Base-by-base conservation (phyloP, 1,284 basidiomycete species). In the Boletellus deceptivus region DNA sequence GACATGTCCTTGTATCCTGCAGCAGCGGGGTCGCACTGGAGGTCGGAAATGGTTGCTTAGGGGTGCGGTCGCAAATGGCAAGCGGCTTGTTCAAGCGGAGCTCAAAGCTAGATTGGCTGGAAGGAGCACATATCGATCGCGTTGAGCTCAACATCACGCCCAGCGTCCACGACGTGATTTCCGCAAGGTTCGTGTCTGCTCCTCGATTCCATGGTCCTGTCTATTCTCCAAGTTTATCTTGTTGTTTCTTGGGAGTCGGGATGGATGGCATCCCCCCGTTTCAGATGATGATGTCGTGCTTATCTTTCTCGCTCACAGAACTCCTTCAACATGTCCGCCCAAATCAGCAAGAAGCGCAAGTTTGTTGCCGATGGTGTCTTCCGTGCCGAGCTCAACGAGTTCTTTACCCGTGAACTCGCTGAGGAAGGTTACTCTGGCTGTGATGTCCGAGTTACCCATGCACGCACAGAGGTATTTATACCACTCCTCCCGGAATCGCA, bases 401-500 rank as follows among this genome's bases (percentile, higher is more conserved):
- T 98, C 83, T 97, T 95, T 80, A 97, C 92, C 59, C 93, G 96
- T 64, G 96, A 99, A 77, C 91, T 99, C 69, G 91, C 96, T 54
- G 96, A 97, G 77, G 97, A 99, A 78, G 97, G 97, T 68, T 99
- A 99, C 84, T 98, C 97, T 74, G 97, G 97, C 55, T 99, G 97
- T 74, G 97, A 99, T 78, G 97, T 99, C 75, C 94, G 97, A 70
- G 95, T 98, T 58, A 99, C 97, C 64, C 97, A 99, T 75, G 94
- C 96, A 61, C 91, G 96, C 69, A 99, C 97, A 64, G 97, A 99
- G 78, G 89, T 91, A 63, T 50, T 29, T 58, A 6, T 18, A 34
- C 36, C 41, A 31, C 29, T 55, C 37, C 38, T 50, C 33, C 16
- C 16, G 53, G 37, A 20, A 4, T 48, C 45, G 16, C 46, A 27